Conservation (phyloP, 805 yeast species). For the Suhomyces sp. region DNA sequence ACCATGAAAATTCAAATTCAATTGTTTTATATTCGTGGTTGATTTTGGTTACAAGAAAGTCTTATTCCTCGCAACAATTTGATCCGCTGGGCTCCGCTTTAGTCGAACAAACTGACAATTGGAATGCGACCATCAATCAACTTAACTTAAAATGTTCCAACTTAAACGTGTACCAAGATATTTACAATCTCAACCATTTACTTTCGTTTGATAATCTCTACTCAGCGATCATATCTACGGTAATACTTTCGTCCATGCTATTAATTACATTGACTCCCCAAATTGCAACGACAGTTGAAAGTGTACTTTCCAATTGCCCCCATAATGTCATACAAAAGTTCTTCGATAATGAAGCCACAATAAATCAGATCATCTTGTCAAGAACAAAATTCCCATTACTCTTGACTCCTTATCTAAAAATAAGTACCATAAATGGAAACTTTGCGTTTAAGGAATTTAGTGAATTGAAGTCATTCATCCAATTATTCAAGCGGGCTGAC, state of each 20-base stretch:
- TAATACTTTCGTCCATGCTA: slow-evolving; percentile 48
- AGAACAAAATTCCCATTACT: slow-evolving; percentile 75
- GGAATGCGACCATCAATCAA: slow-evolving; percentile 14
- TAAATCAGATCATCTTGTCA: slow-evolving; percentile 49
- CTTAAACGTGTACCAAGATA: slow-evolving; percentile 46
- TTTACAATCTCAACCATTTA: slow-evolving; percentile 40
- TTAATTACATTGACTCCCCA: slow-evolving; percentile 47
- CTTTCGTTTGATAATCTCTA: slow-evolving; percentile 52
- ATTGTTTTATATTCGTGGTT: slow-evolving; percentile 67
- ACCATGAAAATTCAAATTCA: slow-evolving; percentile 41
- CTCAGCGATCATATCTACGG: slow-evolving; percentile 48
- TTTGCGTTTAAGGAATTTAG: slow-evolving; percentile 66
- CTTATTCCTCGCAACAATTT: slow-evolving; percentile 42
- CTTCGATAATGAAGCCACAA: slow-evolving; percentile 45
- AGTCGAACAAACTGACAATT: slow-evolving; percentile 1
- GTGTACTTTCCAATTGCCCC: slow-evolving; percentile 46
- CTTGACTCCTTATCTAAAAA: slow-evolving; percentile 57
- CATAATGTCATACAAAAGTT: slow-evolving; percentile 43
- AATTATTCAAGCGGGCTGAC: slow-evolving; percentile 38
- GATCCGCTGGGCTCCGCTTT: slow-evolving; percentile 17
- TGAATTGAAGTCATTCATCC: slow-evolving; percentile 62
- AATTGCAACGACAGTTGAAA: slow-evolving; percentile 41
- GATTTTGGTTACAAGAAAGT: slow-evolving; percentile 54
- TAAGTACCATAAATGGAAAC: slow-evolving; percentile 62
- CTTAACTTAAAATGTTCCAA: slow-evolving; percentile 41